Evolutionary conservation across 148 eudicot species (phyloP).

Genomic region (Camellia lanceoleosa): DNA sequence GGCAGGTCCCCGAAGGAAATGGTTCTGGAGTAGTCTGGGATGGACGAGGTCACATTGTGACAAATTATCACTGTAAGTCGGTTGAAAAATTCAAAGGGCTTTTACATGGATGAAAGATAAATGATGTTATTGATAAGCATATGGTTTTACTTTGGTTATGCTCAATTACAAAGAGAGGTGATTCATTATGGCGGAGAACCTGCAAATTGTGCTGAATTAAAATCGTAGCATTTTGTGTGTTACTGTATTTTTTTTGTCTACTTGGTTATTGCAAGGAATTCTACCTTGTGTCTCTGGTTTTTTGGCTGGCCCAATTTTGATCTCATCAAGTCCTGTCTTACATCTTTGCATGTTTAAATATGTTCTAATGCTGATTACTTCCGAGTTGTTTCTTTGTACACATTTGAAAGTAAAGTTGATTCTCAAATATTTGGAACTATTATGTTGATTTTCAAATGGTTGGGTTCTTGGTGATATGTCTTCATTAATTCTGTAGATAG

Average conservation of each 20-base stretch:
- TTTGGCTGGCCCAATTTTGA: not conserved
- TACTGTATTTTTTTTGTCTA: not conserved
- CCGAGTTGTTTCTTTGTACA: not conserved
- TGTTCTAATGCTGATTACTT: not conserved
- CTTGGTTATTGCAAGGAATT: not conserved
- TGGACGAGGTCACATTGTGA: slow-evolving; percentile 78
- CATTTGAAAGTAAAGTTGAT: not conserved
- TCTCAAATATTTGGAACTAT: not conserved
- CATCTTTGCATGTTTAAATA: not conserved
- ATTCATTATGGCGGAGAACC: not conserved
- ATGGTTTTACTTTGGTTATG: not conserved
- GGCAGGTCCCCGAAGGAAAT: slow-evolving; percentile 17
- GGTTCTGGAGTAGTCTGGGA: slow-evolving; percentile 15
- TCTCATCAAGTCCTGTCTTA: not conserved
- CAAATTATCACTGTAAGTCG: slow-evolving; percentile 92
- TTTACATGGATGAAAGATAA: not conserved
- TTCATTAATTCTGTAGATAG: not conserved
- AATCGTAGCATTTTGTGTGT: not conserved
- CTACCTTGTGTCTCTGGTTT: not conserved
- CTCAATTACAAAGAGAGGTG: not conserved
- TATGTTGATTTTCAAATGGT: not conserved
- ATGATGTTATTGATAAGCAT: not conserved
- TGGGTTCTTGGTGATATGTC: not conserved
- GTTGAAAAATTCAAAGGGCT: not conserved
- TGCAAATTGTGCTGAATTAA: not conserved